Base-by-base conservation (phyloP, 805 yeast species). In the Komagataella kurtzmanii region DNA sequence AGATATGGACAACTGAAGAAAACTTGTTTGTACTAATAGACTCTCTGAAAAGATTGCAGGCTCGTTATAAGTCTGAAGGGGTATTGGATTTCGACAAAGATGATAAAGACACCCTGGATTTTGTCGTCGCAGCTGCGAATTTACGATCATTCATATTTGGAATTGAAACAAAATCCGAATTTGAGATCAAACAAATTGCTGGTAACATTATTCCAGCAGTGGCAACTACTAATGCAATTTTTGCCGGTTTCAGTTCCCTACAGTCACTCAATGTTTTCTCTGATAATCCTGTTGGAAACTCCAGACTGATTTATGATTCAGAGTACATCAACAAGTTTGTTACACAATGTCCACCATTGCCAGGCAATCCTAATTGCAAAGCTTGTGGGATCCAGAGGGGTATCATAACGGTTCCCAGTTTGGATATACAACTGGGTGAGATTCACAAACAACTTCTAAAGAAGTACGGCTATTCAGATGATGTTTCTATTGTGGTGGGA, bases 191-290 rank as follows among this genome's bases (percentile, higher is more conserved):
- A 64, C 95, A 86, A 60, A 89, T 91, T 56, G 99, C 99, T 0
- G 99, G 99, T 5, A 93, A 91, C 65, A 93, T 93, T 59, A 93
- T 93, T 45, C 99, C 99, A 0, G 99, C 99, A 0, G 90, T 95
- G 58, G 98, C 99, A 5, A 93, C 99, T 1, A 91, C 97, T 3
- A 93, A 93, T 65, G 98, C 99, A 1, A 83, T 93, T 12, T 83
- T 93, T 58, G 89, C 97, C 0, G 99, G 99, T 0, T 76, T 88
- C 57, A 84, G 93, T 14, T 82, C 89, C 3, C 63, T 91, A 45
- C 79, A 83, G 44, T 85, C 95, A 0, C 67, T 89, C 48, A 77
- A 63, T 64, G 79, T 51, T 59, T 84, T 69, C 57, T 58, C 60
- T 1, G 56, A 64, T 24, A 64, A 65, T 2, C 64, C 66, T 12